Evolutionary conservation across 305 asterid species (phyloP).

Genomic region (Fraxinus dipetala): DNA sequence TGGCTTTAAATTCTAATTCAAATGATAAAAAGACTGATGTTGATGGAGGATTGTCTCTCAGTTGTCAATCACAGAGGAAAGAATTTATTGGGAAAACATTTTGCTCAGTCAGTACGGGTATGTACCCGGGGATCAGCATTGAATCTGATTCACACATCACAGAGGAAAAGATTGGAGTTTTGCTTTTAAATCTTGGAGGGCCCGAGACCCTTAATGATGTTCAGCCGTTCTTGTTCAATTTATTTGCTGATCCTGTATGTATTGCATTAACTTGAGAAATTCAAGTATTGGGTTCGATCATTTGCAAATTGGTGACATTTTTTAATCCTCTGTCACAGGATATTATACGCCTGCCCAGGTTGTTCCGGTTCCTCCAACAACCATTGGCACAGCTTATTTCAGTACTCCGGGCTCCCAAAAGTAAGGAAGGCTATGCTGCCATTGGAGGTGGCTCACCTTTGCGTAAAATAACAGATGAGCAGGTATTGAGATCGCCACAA

Average conservation of each 20-base stretch:
- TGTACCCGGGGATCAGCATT: slow-evolving; percentile 33
- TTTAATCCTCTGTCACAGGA: slow-evolving; percentile 46
- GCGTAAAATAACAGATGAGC: slow-evolving; percentile 83
- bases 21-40: slow-evolving; percentile 18
- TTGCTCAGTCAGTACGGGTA: slow-evolving; percentile 45
- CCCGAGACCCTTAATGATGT: slow-evolving; percentile 89
- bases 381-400: slow-evolving; percentile 91
- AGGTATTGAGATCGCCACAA: slow-evolving; percentile 38
- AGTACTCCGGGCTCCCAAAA: slow-evolving; percentile 75
- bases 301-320: slow-evolving; percentile 15
- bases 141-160: slow-evolving; percentile 39
- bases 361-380: slow-evolving; percentile 79
- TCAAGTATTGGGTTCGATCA: background rate
- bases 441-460: slow-evolving; percentile 98
- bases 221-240: slow-evolving; percentile 85
- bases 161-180: slow-evolving; percentile 78
- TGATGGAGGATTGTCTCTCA: slow-evolving; percentile 38
- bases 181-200: slow-evolving; percentile 94
- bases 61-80: slow-evolving; percentile 25
- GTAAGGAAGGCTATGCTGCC: slow-evolving; percentile 95
- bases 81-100: slow-evolving; percentile 40
- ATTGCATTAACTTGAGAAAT: background rate
- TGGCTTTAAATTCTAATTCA: slow-evolving; percentile 22
- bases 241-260: slow-evolving; percentile 89
- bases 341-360: slow-evolving; percentile 90